Conservation (phyloP, 140 eudicot genomes). For the Ambrosia hybrid region DNA sequence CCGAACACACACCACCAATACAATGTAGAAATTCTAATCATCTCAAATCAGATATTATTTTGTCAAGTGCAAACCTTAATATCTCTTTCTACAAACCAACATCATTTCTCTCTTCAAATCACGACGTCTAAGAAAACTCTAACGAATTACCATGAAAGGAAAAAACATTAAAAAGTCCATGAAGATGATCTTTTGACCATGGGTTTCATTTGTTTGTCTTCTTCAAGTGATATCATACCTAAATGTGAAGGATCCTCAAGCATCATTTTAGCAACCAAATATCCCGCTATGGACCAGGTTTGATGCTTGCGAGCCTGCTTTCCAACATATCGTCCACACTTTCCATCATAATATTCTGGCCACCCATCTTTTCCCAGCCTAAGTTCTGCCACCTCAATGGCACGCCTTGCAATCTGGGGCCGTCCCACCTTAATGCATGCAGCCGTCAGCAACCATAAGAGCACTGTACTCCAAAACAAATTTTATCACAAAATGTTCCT, state of each 20-base stretch:
- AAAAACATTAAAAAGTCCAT: constrained; percentile 42
- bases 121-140: neutral
- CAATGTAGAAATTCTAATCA: neutral
- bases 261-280: constrained; percentile 89
- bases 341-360: constrained; percentile 85
- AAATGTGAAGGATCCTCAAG: constrained; percentile 90
- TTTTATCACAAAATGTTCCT: neutral
- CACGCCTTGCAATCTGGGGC: constrained; percentile 82
- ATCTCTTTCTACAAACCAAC: constrained; percentile 31
- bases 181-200: constrained; percentile 59
- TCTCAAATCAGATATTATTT: neutral
- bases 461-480: constrained; percentile 53
- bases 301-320: constrained; percentile 85
- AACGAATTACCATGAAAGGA: neutral
- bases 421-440: constrained; percentile 78
- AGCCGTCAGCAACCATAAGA: constrained; percentile 81
- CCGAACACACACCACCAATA: too few relatives aligned
- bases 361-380: constrained; percentile 72
- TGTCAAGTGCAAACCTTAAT: neutral
- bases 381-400: constrained; percentile 66
- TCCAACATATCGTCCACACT: constrained; percentile 68
- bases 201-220: constrained; percentile 68
- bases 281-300: constrained; percentile 92
- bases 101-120: constrained; percentile 14
- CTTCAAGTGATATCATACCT: constrained; percentile 81